phyloP scores from a whole-genome alignment of 345 rosid genomes.

The Cardamine chenopodiifolia region DNA sequence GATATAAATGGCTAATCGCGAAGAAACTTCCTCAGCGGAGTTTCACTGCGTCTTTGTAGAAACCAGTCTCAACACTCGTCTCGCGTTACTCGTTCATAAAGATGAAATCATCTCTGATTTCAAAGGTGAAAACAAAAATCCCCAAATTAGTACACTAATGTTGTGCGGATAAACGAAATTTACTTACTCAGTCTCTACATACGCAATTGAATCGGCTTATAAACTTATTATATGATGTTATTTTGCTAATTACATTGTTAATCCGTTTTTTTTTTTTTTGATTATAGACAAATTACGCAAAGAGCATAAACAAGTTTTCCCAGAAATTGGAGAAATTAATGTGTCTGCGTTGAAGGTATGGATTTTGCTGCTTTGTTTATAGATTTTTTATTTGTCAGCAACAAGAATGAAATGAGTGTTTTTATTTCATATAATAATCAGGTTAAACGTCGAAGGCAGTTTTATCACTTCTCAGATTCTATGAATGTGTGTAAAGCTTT shows the following conservation, averaged over 20 bases:
- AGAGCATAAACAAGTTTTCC: conserved; percentile 16
- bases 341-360: conserved; percentile 21
- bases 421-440: neutral
- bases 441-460: conserved; percentile 48
- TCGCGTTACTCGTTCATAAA: conserved; percentile 48
- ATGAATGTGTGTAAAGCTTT: conserved; percentile 56
- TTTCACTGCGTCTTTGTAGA: conserved; percentile 49
- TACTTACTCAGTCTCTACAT: neutral
- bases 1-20: conserved; percentile 3
- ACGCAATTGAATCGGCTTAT: neutral
- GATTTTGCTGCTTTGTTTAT: neutral
- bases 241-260: neutral
- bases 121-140: conserved; percentile 41
- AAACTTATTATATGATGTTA: neutral
- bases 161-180: neutral
- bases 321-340: conserved; percentile 12
- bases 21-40: neutral
- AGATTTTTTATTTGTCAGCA: neutral
- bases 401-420: neutral
- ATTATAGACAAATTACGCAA: conserved; percentile 6
- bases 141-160: neutral
- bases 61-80: conserved; percentile 65
- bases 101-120: conserved; percentile 65
- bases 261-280: neutral
- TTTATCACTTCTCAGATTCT: conserved; percentile 57